phyloP scores from a whole-genome alignment of 2,329 filamentous ascomycete genomes.

The Colletotrichum magnum region DNA sequence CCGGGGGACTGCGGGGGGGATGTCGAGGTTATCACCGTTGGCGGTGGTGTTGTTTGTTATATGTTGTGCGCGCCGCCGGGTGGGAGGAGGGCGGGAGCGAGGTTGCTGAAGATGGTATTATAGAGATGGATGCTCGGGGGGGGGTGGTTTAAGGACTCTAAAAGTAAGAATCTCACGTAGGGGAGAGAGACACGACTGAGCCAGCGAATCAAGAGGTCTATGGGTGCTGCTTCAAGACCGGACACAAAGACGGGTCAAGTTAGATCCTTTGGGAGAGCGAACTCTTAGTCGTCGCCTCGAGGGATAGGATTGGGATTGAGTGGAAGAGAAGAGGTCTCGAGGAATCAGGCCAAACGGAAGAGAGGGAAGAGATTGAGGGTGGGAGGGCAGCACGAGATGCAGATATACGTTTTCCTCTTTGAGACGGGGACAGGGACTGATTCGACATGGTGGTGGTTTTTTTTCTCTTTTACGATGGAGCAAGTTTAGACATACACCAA shows the following conservation, averaged over 20 bases:
- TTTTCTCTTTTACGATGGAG: neutral
- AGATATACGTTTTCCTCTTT: slow-evolving; percentile 33
- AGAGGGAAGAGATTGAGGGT: neutral
- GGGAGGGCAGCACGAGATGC: slow-evolving; percentile 2
- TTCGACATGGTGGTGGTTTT: neutral
- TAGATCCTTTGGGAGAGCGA: neutral
- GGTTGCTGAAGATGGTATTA: neutral
- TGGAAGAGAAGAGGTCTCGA: slow-evolving; percentile 25
- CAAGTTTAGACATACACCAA: neutral
- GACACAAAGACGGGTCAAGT: neutral
- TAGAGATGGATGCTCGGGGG: neutral
- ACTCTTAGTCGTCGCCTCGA: slow-evolving; percentile 19
- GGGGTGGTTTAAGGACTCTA: neutral
- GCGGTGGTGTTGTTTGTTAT: neutral
- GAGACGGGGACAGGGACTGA: slow-evolving; percentile 18
- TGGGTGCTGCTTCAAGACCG: too few species aligned
- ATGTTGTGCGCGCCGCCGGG: neutral
- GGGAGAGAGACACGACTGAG: neutral
- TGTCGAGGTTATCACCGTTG: neutral
- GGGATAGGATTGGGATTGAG: slow-evolving; percentile 17
- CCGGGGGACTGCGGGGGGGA: slow-evolving; percentile 10
- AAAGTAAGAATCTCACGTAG: slow-evolving; percentile 24
- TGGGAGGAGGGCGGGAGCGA: neutral
- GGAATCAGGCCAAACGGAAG: slow-evolving; percentile 28
- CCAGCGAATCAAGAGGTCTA: neutral